Percentiles rank a stretch among this genome's conserved stretches.
Conservation (phyloP, 495 filamentous ascomycete genomes). For the Viridothelium virens region DNA sequence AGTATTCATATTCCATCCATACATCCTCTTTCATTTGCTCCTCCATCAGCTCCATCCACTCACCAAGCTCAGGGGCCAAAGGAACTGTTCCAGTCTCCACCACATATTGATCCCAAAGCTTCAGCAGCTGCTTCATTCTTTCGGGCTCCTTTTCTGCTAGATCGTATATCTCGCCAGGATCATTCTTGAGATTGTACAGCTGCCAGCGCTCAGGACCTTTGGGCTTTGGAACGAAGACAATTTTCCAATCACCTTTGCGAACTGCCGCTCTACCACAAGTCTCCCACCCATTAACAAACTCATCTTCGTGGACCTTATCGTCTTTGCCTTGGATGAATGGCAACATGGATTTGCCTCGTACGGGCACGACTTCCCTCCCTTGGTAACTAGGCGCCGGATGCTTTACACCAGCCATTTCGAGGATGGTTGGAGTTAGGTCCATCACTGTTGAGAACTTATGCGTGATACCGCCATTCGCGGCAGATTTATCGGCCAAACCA, state of each 20-base stretch:
- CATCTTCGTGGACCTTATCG: conserved; percentile 41
- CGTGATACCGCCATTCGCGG: conserved; percentile 38
- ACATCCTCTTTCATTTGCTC: conserved; percentile 60
- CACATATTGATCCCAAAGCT: conserved; percentile 53
- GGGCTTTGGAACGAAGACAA: conserved; percentile 33
- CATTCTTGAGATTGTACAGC: conserved; percentile 30
- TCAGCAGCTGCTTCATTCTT: conserved; percentile 32
- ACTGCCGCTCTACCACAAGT: conserved; percentile 34
- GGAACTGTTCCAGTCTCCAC: conserved; percentile 53
- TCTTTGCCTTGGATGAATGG: conserved; percentile 36
- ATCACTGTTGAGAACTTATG: conserved; percentile 56
- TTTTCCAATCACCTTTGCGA: conserved; percentile 31
- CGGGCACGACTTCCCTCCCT: conserved; percentile 49
- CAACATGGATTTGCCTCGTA: conserved; percentile 49
- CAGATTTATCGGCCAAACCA: conserved; percentile 23
- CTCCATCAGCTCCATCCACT: conserved; percentile 51
- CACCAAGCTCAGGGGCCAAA: conserved; percentile 35
- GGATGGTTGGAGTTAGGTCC: conserved; percentile 54
- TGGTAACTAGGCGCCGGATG: conserved; percentile 52
- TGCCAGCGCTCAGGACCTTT: conserved; percentile 33
- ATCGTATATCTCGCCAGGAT: conserved; percentile 33
- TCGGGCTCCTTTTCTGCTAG: conserved; percentile 29
- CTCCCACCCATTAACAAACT: conserved; percentile 36
- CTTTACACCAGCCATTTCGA: conserved; percentile 53
- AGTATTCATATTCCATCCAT: conserved; percentile 65